Evolutionary conservation across 2,329 filamentous ascomycete species (phyloP).

Genomic region (Cladophialophora chaetospira): DNA sequence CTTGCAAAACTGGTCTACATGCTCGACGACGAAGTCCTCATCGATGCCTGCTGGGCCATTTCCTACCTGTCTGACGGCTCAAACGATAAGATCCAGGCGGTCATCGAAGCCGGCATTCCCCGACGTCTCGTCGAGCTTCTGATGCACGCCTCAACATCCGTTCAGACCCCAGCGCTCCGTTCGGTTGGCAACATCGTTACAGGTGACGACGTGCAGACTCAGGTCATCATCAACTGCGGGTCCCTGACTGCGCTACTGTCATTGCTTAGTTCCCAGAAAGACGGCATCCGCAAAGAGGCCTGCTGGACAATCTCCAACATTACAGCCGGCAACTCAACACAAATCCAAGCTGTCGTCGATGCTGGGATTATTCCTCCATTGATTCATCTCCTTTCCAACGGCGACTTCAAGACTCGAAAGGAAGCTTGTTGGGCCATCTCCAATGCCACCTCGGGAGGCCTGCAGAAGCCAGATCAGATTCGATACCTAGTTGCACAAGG

Average conservation of each 20-base stretch:
- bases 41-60: slow-evolving; percentile 99
- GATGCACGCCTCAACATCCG: slow-evolving; percentile 97
- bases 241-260: slow-evolving; percentile 89
- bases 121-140: slow-evolving; percentile 93
- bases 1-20: slow-evolving; percentile 98
- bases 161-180: slow-evolving; percentile 93
- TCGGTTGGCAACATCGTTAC: slow-evolving; percentile 99
- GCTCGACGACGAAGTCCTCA: slow-evolving; percentile 94
- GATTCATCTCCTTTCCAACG: slow-evolving; percentile 93
- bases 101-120: slow-evolving; percentile 97
- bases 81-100: slow-evolving; percentile 99
- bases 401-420: slow-evolving; percentile 98
- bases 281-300: slow-evolving; percentile 97
- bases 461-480: slow-evolving; percentile 99
- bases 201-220: slow-evolving; percentile 96
- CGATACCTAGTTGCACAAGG: slow-evolving; percentile 90
- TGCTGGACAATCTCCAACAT: slow-evolving; percentile 99
- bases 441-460: slow-evolving; percentile 93
- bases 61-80: slow-evolving; percentile 97
- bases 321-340: slow-evolving; percentile 94
- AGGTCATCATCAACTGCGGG: slow-evolving; percentile 99
- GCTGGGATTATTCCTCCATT: slow-evolving; percentile 95
- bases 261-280: slow-evolving; percentile 93
- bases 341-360: slow-evolving; percentile 96
- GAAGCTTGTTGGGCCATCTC: slow-evolving; percentile 99